Base-by-base conservation (phyloP, 257 asterid genomes). In the Solanum pinnatisectum region DNA sequence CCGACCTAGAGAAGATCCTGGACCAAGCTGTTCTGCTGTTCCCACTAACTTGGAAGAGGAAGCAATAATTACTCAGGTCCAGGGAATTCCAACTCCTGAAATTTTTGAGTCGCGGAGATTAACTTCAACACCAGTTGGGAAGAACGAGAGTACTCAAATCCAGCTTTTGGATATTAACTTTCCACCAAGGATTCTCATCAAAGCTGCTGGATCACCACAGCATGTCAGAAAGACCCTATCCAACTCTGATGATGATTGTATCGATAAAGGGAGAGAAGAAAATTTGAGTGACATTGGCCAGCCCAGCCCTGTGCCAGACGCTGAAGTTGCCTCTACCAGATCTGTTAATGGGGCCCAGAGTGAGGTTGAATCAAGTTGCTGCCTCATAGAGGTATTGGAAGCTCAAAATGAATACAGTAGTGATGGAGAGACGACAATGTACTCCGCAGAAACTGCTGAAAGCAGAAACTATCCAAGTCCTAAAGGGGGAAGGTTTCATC, bases 371-470 rank as follows among this genome's bases (percentile, higher is more conserved):
- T 94, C 96, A 10, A 91, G 95, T 86, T 91, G 98, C 78, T 93
- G 96, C 13, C 97, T 93, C 1, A 81, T 91, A 16, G 93, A 91
- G 83, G 84, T 91, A 6, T 60, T 91, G 30, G 95, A 91, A 87
- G 63, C 89, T 84, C 93, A 87, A 12, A 92, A 92, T 18, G 98
- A 94, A 37, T 94, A 93, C 90, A 97, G 96, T 52, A 97, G 99
- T 4, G 99, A 95, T 71, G 99, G 99, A 68, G 99, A 94, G 90
- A 97, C 99, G 2, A 97, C 99, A 35, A 96, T 96, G 99, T 97
- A 97, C 89, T 97, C 99, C 5, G 99, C 99, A 0, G 99, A 97
- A 91, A 97, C 99, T 18, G 99, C 99, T 33, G 99, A 97, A 88
- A 96, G 99, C 90, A 93, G 96, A 44, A 97, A 97, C 67, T 92